Evolutionary conservation across 2,329 filamentous ascomycete species (phyloP).

Genomic region (Botrytis galanthina): DNA sequence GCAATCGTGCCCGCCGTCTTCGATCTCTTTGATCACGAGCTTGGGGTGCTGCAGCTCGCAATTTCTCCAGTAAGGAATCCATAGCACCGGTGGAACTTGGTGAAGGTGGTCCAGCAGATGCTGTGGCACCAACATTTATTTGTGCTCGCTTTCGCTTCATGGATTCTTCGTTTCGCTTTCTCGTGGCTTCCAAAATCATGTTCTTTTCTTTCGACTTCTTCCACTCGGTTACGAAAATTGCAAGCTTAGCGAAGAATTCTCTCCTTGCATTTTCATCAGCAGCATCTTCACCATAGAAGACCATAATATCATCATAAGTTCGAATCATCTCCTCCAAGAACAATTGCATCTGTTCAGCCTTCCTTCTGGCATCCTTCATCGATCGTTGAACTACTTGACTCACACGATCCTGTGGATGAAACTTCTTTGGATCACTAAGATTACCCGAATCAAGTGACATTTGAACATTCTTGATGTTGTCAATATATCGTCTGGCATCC

Average conservation of each 20-base stretch:
- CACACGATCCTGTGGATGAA: constrained; percentile 95
- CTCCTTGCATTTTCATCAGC: constrained; percentile 87
- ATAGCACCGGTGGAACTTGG: constrained; percentile 83
- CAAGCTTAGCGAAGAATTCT: constrained; percentile 94
- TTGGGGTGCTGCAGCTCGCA: constrained; percentile 89
- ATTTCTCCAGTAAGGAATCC: constrained; percentile 92
- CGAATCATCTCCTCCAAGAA: constrained; percentile 91
- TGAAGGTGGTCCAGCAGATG: constrained; percentile 53
- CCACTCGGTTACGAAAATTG: constrained; percentile 87
- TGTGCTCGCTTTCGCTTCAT: constrained; percentile 84
- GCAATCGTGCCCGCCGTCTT: constrained; percentile 79
- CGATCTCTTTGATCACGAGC: constrained; percentile 85
- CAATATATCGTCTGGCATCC: constrained; percentile 89
- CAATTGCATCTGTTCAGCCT: constrained; percentile 91
- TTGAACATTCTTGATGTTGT: constrained; percentile 93
- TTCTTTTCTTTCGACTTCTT: constrained; percentile 97
- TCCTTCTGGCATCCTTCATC: constrained; percentile 95
- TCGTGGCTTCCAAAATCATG: constrained; percentile 73
- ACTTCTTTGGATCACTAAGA: constrained; percentile 92
- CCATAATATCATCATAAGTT: constrained; percentile 92
- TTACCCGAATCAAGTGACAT: constrained; percentile 89
- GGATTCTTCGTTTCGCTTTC: constrained; percentile 81
- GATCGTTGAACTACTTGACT: constrained; percentile 84
- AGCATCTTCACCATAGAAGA: constrained; percentile 93
- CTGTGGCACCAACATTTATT: constrained; percentile 50